phyloP scores from a whole-genome alignment of 345 rosid genomes.

The Mangifera indica region DNA sequence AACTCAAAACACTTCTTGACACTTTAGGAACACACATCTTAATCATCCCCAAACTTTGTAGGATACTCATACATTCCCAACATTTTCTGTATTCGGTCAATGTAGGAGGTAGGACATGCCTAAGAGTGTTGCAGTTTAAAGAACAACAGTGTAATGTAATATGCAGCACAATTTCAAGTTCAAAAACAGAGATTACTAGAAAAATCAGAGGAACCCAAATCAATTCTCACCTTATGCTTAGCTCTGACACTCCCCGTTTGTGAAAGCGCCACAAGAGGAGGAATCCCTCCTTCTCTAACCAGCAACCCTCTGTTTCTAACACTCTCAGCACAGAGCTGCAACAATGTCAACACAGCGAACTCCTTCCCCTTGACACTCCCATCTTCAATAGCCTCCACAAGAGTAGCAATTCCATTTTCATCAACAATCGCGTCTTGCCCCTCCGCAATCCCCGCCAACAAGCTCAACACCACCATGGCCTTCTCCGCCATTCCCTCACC shows the following conservation, averaged over 20 bases:
- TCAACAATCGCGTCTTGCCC: constrained; percentile 83
- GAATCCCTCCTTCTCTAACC: constrained; percentile 96
- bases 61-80: no score
- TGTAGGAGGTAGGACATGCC: no score
- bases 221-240: constrained; percentile 62
- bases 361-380: constrained; percentile 86
- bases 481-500: constrained; percentile 94
- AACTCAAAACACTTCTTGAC: no score
- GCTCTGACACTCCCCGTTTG: constrained; percentile 75
- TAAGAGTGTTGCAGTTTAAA: no score
- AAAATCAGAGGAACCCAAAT: not conserved
- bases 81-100: no score
- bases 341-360: constrained; percentile 71
- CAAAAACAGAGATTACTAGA: not conserved
- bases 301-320: constrained; percentile 81
- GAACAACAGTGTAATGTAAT: no score
- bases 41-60: no score
- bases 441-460: constrained; percentile 63
- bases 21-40: no score
- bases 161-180: not conserved
- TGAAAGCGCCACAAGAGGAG: constrained; percentile 91
- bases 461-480: constrained; percentile 88
- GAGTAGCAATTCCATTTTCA: constrained; percentile 84
- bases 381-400: constrained; percentile 91
- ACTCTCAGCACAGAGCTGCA: constrained; percentile 77